Evolutionary conservation across 225 moss, liverwort and hornwort genomes (phyloP), one percentile per base, ranked within the genome.

Genomic region (Polytrichum formosum): DNA sequence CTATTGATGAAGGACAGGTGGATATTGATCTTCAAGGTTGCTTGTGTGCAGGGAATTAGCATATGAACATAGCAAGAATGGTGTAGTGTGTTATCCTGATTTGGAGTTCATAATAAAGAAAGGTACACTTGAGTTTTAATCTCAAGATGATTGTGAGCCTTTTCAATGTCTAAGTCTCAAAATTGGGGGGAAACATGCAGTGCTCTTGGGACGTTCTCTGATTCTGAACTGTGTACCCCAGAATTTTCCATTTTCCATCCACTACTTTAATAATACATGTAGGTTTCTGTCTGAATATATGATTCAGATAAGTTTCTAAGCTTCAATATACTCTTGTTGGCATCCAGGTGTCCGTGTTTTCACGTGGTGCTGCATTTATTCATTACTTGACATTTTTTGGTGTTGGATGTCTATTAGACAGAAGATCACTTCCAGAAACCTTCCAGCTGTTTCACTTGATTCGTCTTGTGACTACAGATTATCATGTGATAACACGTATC

Each of bases 391-490:
- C 46, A 46, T 46, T 46, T 46, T 46, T 46, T 10, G 1, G 20
- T 58, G 58, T 58, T 58, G 20, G 21, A 58, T 58, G 20, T 20
- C 20, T 58, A 23, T 31, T 79, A 88, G 90, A 84, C 55, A 80
- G 78, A 65, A 84, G 91, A 27, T 83, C 95, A 13, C 78, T 95
- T 72, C 70, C 83, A 4, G 92, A 92, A 63, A 91, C 92, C 59
- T 95, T 95, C 83, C 85, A 82, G 67, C 79, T 95, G 5, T 95
- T 95, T 30, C 81, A 79, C 71, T 67, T 88, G 79, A 88, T 95
- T 72, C 92, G 91, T 76, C 73, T 80, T 23, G 58, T 95, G 25
- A 91, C 91, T 31, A 91, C 92, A 53, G 84, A 90, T 56, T 92
- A 92, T 76, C 79, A 79, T 60, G 83, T 81, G 54, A 86, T 92